Percentiles rank a stretch among this genome's conserved stretches.
Evolutionary conservation across 352 stramenopile genomes (phyloP).

Genomic region (Nothophytophthora sp.): DNA sequence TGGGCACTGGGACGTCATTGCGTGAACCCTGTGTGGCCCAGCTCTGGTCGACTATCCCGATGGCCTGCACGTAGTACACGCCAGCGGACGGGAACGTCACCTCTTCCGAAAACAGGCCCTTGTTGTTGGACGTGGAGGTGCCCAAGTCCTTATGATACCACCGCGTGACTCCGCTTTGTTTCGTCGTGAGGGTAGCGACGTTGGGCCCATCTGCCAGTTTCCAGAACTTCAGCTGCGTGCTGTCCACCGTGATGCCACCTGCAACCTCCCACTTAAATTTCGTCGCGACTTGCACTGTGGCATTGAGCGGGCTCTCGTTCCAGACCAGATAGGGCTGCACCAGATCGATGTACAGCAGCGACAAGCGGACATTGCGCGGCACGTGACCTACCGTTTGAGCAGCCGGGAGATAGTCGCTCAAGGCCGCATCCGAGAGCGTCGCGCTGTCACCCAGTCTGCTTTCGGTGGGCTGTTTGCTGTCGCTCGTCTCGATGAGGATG

Average conservation of each 20-base stretch:
- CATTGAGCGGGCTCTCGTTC: constrained; percentile 28
- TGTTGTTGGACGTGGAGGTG: constrained; percentile 48
- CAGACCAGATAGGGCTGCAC: constrained; percentile 92
- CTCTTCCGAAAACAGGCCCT: constrained; percentile 45
- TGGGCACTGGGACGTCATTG: constrained; percentile 31
- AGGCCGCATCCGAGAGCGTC: constrained; percentile 41
- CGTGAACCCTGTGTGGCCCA: constrained; percentile 54
- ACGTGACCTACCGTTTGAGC: constrained; percentile 87
- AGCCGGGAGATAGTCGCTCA: constrained; percentile 46
- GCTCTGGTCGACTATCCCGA: constrained; percentile 66
- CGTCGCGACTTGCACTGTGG: constrained; percentile 5
- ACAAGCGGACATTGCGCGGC: constrained; percentile 92
- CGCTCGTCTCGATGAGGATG: constrained; percentile 94
- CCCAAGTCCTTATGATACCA: constrained; percentile 64
- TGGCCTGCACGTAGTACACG: constrained; percentile 60
- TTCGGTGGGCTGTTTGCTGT: constrained; percentile 79
- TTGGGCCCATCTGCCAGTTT: constrained; percentile 20
- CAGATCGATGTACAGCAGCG: constrained; percentile 91
- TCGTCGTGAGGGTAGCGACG: constrained; percentile 29
- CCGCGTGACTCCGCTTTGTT: constrained; percentile 50
- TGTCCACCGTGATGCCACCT: constrained; percentile 61
- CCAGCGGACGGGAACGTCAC: constrained; percentile 38
- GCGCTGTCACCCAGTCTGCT: constrained; percentile 68
- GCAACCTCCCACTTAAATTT: constrained; percentile 59
- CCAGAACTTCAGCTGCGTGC: constrained; percentile 52